A percentile compares a stretch with the other conserved stretches of the same genome.
phyloP scores from a whole-genome alignment of 352 stramenopile species.

The Pythium aristosporum region DNA sequence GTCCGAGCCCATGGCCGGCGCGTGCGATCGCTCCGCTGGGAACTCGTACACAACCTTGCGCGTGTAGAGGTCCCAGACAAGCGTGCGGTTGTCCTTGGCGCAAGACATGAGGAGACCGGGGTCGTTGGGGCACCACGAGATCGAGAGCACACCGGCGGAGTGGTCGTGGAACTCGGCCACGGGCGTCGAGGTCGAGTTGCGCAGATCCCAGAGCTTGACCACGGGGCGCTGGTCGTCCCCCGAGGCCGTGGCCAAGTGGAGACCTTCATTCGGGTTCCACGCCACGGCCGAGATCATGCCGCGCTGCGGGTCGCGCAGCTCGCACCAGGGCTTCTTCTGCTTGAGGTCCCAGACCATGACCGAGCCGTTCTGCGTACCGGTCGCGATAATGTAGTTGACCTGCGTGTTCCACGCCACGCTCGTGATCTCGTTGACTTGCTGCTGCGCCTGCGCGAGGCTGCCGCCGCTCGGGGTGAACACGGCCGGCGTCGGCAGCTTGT shows the following conservation, averaged over 20 bases:
- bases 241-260: conserved; percentile 96
- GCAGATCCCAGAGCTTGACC: conserved; percentile 97
- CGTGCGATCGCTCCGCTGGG: conserved; percentile 60
- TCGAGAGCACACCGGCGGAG: conserved; percentile 93
- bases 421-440: conserved; percentile 85
- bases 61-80: conserved; percentile 97
- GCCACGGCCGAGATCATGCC: conserved; percentile 90
- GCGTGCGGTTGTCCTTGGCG: conserved; percentile 97
- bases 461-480: conserved; percentile 89
- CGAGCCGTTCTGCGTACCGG: conserved; percentile 91
- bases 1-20: conserved; percentile 73
- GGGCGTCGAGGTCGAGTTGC: conserved; percentile 96
- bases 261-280: conserved; percentile 98
- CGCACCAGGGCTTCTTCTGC: conserved; percentile 98
- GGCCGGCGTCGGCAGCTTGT: conserved; percentile 86
- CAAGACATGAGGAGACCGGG: conserved; percentile 92
- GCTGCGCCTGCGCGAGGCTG: conserved; percentile 48
- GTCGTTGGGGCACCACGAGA: conserved; percentile 98
- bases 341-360: conserved; percentile 98
- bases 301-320: conserved; percentile 90
- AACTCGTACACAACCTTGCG: conserved; percentile 94
- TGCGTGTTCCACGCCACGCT: conserved; percentile 97
- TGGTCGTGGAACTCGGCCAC: conserved; percentile 95
- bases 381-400: conserved; percentile 98
- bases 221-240: conserved; percentile 95